These are phyloP conservation scores for Crithidia acanthocephali DNA, from an alignment of 208 protist genomes.

Conservation along the genomic window DNA sequence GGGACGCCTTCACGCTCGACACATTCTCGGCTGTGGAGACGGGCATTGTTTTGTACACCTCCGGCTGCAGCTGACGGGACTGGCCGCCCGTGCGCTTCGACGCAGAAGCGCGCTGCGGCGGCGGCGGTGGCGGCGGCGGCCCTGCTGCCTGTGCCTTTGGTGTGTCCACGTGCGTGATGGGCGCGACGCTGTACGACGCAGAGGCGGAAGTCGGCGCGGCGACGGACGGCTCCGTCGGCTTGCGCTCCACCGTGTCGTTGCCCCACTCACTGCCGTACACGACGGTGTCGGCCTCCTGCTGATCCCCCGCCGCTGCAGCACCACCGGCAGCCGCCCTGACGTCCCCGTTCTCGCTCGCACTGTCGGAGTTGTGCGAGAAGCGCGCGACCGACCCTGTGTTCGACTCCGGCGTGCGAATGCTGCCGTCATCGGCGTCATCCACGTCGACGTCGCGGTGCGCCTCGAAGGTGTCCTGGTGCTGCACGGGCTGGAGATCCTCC, in stretches of 20 bases:
- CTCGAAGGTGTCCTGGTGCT: background rate
- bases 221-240: background rate
- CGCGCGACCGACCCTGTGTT: background rate
- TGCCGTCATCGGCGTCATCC: background rate
- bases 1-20: conserved; percentile 3
- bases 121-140: conserved; percentile 1
- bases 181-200: background rate
- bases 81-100: background rate
- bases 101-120: background rate
- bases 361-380: conserved; percentile 1
- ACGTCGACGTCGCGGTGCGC: conserved; percentile 3
- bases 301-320: background rate
- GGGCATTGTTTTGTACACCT: conserved; percentile 11
- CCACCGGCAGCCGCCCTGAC: background rate
- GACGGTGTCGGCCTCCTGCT: background rate
- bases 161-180: background rate
- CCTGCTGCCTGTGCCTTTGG: background rate
- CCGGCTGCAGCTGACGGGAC: background rate
- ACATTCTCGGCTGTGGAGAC: background rate
- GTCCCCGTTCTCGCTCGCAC: no score
- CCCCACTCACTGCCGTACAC: conserved; percentile 1
- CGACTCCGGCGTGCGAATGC: conserved; percentile 2
- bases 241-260: background rate
- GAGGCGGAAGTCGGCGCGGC: background rate
- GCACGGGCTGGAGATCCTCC: background rate